Conservation (phyloP, 2,329 filamentous ascomycete genomes). For the Neopestalotiopsis clavispora region DNA sequence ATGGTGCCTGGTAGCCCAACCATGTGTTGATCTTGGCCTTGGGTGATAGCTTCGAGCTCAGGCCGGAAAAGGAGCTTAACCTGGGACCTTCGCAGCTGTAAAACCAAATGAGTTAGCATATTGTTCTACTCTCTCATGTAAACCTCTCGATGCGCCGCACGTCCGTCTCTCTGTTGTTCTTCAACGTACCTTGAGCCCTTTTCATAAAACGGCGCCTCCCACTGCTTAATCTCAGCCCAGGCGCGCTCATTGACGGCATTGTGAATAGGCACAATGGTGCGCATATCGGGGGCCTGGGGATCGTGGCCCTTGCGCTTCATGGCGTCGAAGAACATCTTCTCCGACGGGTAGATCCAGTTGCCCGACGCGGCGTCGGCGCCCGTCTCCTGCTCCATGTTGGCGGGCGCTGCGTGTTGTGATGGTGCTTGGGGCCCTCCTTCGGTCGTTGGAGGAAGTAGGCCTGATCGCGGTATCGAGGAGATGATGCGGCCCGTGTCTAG, state of each 20-base stretch:
- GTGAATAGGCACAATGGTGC: constrained; percentile 92
- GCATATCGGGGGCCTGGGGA: constrained; percentile 76
- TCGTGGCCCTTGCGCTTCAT: constrained; percentile 90
- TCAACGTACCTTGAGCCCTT: constrained; percentile 60
- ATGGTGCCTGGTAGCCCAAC: constrained; percentile 88
- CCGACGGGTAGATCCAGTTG: constrained; percentile 97
- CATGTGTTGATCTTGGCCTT: constrained; percentile 81
- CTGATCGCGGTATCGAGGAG: constrained; percentile 77
- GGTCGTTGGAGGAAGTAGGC: constrained; percentile 34
- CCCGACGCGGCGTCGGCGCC: constrained; percentile 71
- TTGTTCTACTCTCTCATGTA: neutral
- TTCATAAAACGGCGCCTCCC: constrained; percentile 77
- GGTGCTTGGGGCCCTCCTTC: constrained; percentile 43
- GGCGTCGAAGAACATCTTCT: constrained; percentile 97
- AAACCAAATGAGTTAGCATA: neutral
- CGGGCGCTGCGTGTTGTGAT: constrained; percentile 40
- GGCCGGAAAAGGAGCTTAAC: constrained; percentile 82
- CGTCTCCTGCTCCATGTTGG: constrained; percentile 81
- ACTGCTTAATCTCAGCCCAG: constrained; percentile 88
- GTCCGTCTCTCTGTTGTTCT: neutral
- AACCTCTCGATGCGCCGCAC: neutral
- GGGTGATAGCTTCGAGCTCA: constrained; percentile 73
- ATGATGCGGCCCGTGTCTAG: constrained; percentile 74
- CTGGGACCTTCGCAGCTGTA: constrained; percentile 75
- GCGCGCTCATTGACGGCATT: constrained; percentile 98